A percentile compares a stretch with the other conserved stretches of the same genome.
Conservation (phyloP, 1,284 basidiomycete species). For the Moniliophthora roreri region DNA sequence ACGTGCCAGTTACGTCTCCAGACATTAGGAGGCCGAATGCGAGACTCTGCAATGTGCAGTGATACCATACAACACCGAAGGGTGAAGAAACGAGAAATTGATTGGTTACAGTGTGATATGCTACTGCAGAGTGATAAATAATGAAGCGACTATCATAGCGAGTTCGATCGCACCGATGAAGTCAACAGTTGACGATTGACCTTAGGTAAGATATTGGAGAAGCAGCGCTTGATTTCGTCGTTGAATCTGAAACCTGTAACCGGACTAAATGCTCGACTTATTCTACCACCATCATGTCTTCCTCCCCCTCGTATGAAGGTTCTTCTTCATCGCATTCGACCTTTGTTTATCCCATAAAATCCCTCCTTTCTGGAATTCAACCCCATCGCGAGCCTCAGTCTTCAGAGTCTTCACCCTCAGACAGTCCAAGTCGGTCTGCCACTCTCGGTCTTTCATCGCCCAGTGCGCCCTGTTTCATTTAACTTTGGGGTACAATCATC, state of each 20-base stretch:
- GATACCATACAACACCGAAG: no score
- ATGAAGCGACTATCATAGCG: no score
- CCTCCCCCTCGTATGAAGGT: background rate
- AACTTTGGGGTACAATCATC: background rate
- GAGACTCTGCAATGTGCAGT: no score
- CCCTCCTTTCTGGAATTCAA: constrained; percentile 34
- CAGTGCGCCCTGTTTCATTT: background rate
- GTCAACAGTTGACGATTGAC: no score
- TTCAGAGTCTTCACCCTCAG: constrained; percentile 31
- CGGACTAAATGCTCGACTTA: constrained; percentile 1
- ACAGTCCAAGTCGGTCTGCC: background rate
- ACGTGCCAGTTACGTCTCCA: no score
- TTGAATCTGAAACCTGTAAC: background rate
- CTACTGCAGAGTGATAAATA: no score
- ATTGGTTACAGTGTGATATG: no score
- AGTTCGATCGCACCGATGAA: no score
- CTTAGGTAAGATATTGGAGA: no score
- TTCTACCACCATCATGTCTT: constrained; percentile 1
- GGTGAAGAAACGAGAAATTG: no score
- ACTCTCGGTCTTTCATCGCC: constrained; percentile 10
- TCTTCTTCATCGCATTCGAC: constrained; percentile 18
- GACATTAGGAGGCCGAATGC: no score
- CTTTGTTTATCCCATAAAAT: constrained; percentile 41
- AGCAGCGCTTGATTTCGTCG: background rate
- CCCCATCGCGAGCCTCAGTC: constrained; percentile 31